Evolutionary conservation across 345 rosid genomes (phyloP), one percentile per base, ranked within the genome.

Genomic region (Brassica nigra): DNA sequence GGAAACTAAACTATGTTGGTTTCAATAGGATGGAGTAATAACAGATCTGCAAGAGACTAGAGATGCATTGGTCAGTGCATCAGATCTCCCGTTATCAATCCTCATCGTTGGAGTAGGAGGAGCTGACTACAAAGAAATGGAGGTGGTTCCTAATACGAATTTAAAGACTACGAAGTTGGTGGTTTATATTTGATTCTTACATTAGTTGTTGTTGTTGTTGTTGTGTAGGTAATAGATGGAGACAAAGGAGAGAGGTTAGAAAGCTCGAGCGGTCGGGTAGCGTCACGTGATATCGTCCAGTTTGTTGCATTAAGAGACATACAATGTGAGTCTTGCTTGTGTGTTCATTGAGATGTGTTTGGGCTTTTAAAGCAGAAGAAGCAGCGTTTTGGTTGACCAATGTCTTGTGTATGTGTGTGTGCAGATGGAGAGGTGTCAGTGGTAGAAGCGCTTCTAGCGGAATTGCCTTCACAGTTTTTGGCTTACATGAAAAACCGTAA

Each of bases 111-210:
- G 99, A 68, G 99, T 95, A 8, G 99, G 99, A 79, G 99, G 99
- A 85, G 99, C 99, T 12, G 99, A 95, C 83, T 95, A 89, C 72
- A 95, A 91, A 86, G 98, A 95, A 86, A 95, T 95, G 99, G 97
- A 95, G 99, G 98, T 92, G 97, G 98, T 92, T 84, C 18, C 49
- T 15, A 15, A 1, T 3, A 15, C 15, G 11, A 31, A n/a, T 7
- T 8, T 4, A 37, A 47, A 47, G 29, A 20, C 37, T 67, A 58
- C 27, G 5, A 3, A 8, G 5, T 30, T 47, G 29, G 15, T 49
- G 31, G 44, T 11, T 64, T 8, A 8, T 39, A 9, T 39, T 39
- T 14, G 44, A 65, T 52, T 44, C 59, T 74, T 59, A 16, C 47
- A 29, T 47, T 12, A 39, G 10, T 30, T 70, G 52, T 37, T 33